Evolutionary conservation across 148 eudicot genomes (phyloP), one percentile per base, ranked within the genome.

Genomic region (Euryodendron excelsum): DNA sequence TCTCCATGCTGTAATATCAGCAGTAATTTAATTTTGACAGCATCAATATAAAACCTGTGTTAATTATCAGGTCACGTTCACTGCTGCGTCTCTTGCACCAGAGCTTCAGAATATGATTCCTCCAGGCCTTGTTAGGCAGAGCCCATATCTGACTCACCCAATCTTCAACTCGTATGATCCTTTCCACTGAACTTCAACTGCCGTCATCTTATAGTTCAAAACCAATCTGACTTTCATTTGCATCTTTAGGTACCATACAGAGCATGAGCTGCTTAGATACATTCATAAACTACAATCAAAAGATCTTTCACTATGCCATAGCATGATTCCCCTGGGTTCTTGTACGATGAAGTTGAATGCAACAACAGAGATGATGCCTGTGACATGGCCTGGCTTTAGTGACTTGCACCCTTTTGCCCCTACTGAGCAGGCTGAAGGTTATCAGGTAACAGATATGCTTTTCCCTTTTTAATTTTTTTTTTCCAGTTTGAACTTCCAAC

Each of bases 251-350:
- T 88, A 85, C 85, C 99, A 95, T 81, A 95, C 99, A 1, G 99
- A 95, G 88, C 99, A 95, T 76, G 99, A 95, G 91, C 90, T 95
- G 78, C 92, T 95, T 75, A 85, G 97, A 79, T 95, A 95, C 86
- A 79, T 93, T 76, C 84, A 88, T 73, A 91, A 71, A 79, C 80
- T 95, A 74, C 97, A 95, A 79, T 79, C 99, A 56, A 95, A 89
- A 83, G 99, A 95, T 84, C 92, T 95, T 75, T 95, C 99, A 23
- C 84, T 95, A 65, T 95, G 99, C 93, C 99, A 95, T 82, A 95
- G 99, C 78, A 95, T 95, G 99, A 95, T 95, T 76, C 99, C 99
- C n/a, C 80, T 95, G 82, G 99, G 99, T 81, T 95, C 99, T 80
- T 95, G 99, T 80, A 95, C 99, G 3, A 95, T 95, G 99, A 95